A percentile compares a stretch with the other conserved stretches of the same genome.
phyloP scores from a whole-genome alignment of 148 eudicot genomes.

The Vaccinium macrocarpon region DNA sequence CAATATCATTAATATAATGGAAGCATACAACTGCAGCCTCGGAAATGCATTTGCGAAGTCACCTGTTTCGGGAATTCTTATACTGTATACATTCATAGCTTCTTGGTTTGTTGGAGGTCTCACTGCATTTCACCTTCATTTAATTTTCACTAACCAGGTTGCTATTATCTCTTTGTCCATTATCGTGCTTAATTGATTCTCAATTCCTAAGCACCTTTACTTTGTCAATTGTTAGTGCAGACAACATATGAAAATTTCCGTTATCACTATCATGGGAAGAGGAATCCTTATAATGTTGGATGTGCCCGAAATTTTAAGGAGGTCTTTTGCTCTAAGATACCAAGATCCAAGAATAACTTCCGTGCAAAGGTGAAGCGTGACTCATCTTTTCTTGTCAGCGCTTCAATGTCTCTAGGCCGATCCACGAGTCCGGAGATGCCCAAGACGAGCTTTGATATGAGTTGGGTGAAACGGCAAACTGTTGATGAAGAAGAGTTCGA shows the following conservation, averaged over 20 bases:
- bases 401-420: slow-evolving; percentile 15
- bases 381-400: background rate
- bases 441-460: slow-evolving; percentile 13
- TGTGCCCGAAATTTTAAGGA: slow-evolving; percentile 27
- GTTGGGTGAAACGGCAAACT: slow-evolving; percentile 15
- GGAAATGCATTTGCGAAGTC: slow-evolving; percentile 33
- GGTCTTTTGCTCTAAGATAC: slow-evolving; percentile 25
- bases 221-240: slow-evolving; percentile 18
- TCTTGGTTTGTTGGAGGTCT: slow-evolving; percentile 53
- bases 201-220: background rate
- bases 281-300: slow-evolving; percentile 33
- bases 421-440: slow-evolving; percentile 1
- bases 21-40: slow-evolving; percentile 15
- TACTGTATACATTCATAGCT: slow-evolving; percentile 33
- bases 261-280: slow-evolving; percentile 26
- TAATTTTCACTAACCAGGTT: slow-evolving; percentile 46
- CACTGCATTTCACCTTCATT: slow-evolving; percentile 40
- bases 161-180: background rate
- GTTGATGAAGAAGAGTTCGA: slow-evolving; percentile 22
- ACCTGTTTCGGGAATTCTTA: slow-evolving; percentile 35
- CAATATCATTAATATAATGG: slow-evolving; percentile 23
- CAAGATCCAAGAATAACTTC: slow-evolving; percentile 25
- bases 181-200: background rate
- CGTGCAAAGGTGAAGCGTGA: slow-evolving; percentile 19
- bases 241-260: slow-evolving; percentile 41